These are phyloP conservation scores for Astrephomene gubernaculifera DNA, from an alignment of 139 green algal genomes.

Conservation along the genomic window DNA sequence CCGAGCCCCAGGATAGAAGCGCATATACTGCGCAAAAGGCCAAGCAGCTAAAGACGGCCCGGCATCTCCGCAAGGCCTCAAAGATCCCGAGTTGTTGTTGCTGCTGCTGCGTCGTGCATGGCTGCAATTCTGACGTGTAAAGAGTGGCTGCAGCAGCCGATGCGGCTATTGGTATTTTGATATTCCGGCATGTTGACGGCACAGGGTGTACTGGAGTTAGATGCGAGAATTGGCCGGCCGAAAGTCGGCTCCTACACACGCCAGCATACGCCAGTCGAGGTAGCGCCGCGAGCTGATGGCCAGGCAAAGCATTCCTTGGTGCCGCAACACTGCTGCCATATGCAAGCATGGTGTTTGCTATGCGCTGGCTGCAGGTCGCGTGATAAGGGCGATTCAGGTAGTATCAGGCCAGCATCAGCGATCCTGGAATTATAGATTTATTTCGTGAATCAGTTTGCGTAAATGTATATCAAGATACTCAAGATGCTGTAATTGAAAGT, in stretches of 20 bases:
- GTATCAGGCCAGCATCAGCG: constrained; percentile 5
- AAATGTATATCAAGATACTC: no score
- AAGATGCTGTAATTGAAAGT: no score
- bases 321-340: constrained; percentile 20
- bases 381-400: background rate
- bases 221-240: no score
- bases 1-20: constrained; percentile 24
- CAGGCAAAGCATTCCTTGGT: constrained; percentile 7
- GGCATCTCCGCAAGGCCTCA: constrained; percentile 30
- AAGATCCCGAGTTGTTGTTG: background rate
- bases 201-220: no score
- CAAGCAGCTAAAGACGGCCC: constrained; percentile 35
- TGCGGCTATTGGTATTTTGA: background rate
- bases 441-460: no score
- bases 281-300: constrained; percentile 9
- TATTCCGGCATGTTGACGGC: no score
- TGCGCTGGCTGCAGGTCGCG: constrained; percentile 16
- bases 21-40: constrained; percentile 48
- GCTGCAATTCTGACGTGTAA: background rate
- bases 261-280: no score
- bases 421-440: no score
- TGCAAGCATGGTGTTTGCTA: constrained; percentile 14
- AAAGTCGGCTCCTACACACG: no score
- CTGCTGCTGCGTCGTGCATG: no score
- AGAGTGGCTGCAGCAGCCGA: background rate